Evolutionary conservation across 2,329 filamentous ascomycete species (phyloP), one percentile per base, ranked within the genome.

Genomic region (Aspergillus brasiliensis): DNA sequence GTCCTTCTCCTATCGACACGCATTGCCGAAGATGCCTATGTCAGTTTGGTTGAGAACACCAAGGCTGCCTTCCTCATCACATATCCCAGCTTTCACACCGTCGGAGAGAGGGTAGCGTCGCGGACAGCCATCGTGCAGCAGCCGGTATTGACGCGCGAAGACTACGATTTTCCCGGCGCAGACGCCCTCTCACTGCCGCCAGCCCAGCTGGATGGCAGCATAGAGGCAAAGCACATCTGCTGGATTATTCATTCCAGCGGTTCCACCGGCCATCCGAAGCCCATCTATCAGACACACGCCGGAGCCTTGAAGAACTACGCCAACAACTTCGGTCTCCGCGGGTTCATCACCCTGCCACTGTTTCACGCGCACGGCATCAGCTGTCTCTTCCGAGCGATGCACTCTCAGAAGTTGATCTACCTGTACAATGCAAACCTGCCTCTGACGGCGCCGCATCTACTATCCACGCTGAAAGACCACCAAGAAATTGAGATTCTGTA

Each of bases 231-330:
- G 28, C 71, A 76, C 66, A 71, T 76, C 56, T 73, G 67, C 3
- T 77, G 72, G 75, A 81, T 80, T 54, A 75, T 83, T n/a, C 80
- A 83, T 64, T 81, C 79, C 1, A 80, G 77, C 15, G 86, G 86
- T 6, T 86, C 82, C 0, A 88, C 87, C 0, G 86, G 86, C 0
- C 75, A 88, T 0, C 86, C 86, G 0, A 88, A 88, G 62, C 85
- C 86, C 0, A 87, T 89, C 52, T 85, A 80, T 59, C 81, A 85
- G 55, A 84, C 81, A 0, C 83, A 89, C 58, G 70, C 72, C 2
- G 77, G 80, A 11, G 80, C 79, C 5, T 71, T 87, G 8, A 75
- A 76, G 5, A 84, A 83, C 55, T 83, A 81, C 6, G 66, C 68
- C 1, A 77, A 75, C 21, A 79, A 77, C 31, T 78, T 81, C 59